These are phyloP conservation scores for Kodamaea suecica DNA, from an alignment of 1,139 yeast genomes.

Conservation along the genomic window DNA sequence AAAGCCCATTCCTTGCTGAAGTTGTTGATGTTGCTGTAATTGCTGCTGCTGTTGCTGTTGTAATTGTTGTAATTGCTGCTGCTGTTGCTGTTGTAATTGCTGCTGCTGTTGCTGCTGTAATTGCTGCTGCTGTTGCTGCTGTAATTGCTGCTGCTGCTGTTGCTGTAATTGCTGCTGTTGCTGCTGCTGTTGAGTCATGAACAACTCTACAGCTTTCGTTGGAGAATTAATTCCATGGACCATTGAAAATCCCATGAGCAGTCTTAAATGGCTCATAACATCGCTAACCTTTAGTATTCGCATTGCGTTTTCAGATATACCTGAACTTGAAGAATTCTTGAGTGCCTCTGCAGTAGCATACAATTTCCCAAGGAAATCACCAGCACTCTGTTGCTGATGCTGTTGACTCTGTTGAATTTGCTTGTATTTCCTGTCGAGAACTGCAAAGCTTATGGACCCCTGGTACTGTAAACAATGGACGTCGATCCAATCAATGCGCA, in stretches of 20 bases:
- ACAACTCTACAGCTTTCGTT: slow-evolving; percentile 54
- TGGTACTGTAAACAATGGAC: slow-evolving; percentile 41
- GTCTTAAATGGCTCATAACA: slow-evolving; percentile 66
- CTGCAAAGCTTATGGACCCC: slow-evolving; percentile 22
- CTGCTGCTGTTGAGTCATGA: slow-evolving; percentile 24
- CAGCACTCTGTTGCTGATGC: slow-evolving; percentile 12
- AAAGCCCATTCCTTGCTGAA: slow-evolving; percentile 5
- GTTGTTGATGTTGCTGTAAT: slow-evolving; percentile 12
- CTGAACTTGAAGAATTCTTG: slow-evolving; percentile 39
- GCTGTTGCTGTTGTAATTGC: slow-evolving; percentile 12
- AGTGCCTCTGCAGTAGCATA: slow-evolving; percentile 24
- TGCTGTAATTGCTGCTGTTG: slow-evolving; percentile 12
- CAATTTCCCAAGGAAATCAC: slow-evolving; percentile 26
- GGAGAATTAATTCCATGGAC: slow-evolving; percentile 50
- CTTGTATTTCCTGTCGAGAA: slow-evolving; percentile 28
- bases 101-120: slow-evolving; percentile 8
- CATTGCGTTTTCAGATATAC: slow-evolving; percentile 64
- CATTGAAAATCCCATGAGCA: slow-evolving; percentile 58
- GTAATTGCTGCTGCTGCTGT: slow-evolving; percentile 13
- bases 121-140: slow-evolving; percentile 12
- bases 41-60: slow-evolving; percentile 10
- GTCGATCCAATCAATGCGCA: slow-evolving; percentile 72
- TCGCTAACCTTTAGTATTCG: slow-evolving; percentile 72
- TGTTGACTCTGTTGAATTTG: slow-evolving; percentile 10
- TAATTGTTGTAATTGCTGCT: slow-evolving; percentile 13